phyloP scores from a whole-genome alignment of 1,139 yeast species.

The Saccharomyces hybrid region DNA sequence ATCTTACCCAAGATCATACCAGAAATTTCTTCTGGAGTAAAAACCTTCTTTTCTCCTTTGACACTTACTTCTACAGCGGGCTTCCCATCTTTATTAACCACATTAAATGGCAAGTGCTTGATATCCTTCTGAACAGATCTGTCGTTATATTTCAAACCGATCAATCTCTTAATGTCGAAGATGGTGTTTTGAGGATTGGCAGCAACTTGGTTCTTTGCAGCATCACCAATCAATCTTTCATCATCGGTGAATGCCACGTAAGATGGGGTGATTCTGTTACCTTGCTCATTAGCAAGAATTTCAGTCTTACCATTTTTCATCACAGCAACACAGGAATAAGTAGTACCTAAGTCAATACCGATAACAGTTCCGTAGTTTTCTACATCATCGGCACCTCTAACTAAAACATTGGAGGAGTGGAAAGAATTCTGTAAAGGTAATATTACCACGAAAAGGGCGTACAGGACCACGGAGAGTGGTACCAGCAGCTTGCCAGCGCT shows the following conservation, averaged over 20 bases:
- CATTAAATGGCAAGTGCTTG: slow-evolving; percentile 71
- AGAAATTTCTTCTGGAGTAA: slow-evolving; percentile 85
- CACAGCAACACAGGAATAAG: slow-evolving; percentile 92
- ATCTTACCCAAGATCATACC: slow-evolving; percentile 88
- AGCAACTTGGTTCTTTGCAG: slow-evolving; percentile 90
- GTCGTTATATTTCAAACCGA: slow-evolving; percentile 72
- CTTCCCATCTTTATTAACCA: slow-evolving; percentile 63
- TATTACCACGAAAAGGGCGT: slow-evolving; percentile 49
- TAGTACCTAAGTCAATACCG: slow-evolving; percentile 74
- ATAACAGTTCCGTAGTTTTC: slow-evolving; percentile 69
- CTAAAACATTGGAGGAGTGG: slow-evolving; percentile 19
- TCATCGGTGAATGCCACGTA: slow-evolving; percentile 80
- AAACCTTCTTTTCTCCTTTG: slow-evolving; percentile 59
- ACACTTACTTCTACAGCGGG: slow-evolving; percentile 71
- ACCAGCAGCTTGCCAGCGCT: slow-evolving; percentile 38
- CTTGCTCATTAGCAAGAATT: slow-evolving; percentile 90
- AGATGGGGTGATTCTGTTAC: slow-evolving; percentile 90
- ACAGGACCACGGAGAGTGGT: slow-evolving; percentile 48
- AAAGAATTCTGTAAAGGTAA: slow-evolving; percentile 45
- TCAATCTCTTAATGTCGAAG: slow-evolving; percentile 80
- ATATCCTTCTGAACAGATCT: slow-evolving; percentile 73
- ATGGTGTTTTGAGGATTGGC: slow-evolving; percentile 72
- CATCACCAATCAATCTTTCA: slow-evolving; percentile 88
- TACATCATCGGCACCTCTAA: slow-evolving; percentile 35
- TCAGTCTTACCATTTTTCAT: slow-evolving; percentile 90